phyloP scores from a whole-genome alignment of 495 filamentous ascomycete species.

The Amniculicola lignicola region DNA sequence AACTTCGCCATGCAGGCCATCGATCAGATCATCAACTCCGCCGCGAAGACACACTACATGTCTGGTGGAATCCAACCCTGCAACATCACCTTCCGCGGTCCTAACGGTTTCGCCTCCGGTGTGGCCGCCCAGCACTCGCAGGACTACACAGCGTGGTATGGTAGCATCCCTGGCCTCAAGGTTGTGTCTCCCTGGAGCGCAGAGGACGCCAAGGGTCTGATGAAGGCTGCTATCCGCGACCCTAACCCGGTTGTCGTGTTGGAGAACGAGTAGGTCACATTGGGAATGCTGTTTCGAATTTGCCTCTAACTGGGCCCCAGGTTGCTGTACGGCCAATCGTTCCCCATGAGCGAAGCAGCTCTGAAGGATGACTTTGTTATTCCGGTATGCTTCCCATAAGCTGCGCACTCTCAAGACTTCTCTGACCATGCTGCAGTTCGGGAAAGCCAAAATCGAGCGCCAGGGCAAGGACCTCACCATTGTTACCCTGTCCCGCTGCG shows the following conservation, averaged over 20 bases:
- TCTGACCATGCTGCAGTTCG: slow-evolving; percentile 50
- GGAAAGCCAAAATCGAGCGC: slow-evolving; percentile 98
- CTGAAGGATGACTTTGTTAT: slow-evolving; percentile 95
- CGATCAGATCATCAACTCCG: slow-evolving; percentile 99
- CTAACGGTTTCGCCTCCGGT: slow-evolving; percentile 95
- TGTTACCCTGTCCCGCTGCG: slow-evolving; percentile 88
- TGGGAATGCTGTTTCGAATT: background rate
- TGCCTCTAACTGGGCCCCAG: slow-evolving; percentile 44
- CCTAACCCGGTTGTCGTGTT: slow-evolving; percentile 94
- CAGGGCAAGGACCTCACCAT: slow-evolving; percentile 93
- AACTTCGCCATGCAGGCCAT: slow-evolving; percentile 99
- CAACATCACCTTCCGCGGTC: slow-evolving; percentile 98
- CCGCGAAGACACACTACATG: slow-evolving; percentile 99
- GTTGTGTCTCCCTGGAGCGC: slow-evolving; percentile 93
- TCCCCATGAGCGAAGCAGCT: slow-evolving; percentile 94
- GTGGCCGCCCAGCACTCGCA: slow-evolving; percentile 98
- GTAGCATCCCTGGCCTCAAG: slow-evolving; percentile 94
- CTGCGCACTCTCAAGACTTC: slow-evolving; percentile 27
- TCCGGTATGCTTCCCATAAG: slow-evolving; percentile 49
- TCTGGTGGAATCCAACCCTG: slow-evolving; percentile 98
- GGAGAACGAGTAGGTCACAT: slow-evolving; percentile 77
- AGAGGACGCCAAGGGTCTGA: slow-evolving; percentile 94
- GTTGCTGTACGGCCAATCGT: slow-evolving; percentile 86
- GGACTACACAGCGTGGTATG: slow-evolving; percentile 98
- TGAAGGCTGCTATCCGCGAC: slow-evolving; percentile 97